Evolutionary conservation across 352 stramenopile genomes (phyloP).

Genomic region (Phytophthora capsici): DNA sequence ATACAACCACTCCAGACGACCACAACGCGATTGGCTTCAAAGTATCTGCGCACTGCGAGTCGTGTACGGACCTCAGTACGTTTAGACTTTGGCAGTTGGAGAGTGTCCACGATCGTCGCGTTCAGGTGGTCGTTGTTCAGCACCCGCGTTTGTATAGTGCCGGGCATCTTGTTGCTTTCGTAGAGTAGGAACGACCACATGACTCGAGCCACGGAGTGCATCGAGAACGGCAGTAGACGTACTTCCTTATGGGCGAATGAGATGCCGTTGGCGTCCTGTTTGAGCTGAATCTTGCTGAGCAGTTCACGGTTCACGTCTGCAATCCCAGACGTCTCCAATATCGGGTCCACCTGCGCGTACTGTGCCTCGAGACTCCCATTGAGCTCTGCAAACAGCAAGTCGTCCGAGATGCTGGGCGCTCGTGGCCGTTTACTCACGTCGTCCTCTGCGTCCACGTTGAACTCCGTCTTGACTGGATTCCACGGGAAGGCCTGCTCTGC

Average conservation of each 20-base stretch:
- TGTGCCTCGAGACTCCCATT: constrained; percentile 34
- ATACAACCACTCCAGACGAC: constrained; percentile 43
- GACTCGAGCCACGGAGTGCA: constrained; percentile 27
- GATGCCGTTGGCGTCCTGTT: constrained; percentile 27
- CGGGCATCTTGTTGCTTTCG: constrained; percentile 12
- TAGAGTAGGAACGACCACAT: constrained; percentile 32
- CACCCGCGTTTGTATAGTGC: constrained; percentile 16
- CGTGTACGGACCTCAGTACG: constrained; percentile 27
- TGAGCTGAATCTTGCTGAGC: constrained; percentile 24
- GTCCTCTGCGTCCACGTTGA: constrained; percentile 5
- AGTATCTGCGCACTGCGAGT: constrained; percentile 37
- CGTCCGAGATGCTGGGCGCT: constrained; percentile 25
- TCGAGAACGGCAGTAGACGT: constrained; percentile 38
- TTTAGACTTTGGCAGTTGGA: constrained; percentile 37
- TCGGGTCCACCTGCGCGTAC: constrained; percentile 29
- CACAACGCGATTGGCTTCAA: constrained; percentile 26
- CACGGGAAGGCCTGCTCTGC: constrained; percentile 18
- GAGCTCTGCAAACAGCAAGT: constrained; percentile 38
- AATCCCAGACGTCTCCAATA: constrained; percentile 25
- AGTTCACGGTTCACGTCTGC: constrained; percentile 16
- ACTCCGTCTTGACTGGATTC: constrained; percentile 20
- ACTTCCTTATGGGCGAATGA: constrained; percentile 34
- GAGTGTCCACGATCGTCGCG: constrained; percentile 37
- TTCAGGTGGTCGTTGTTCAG: constrained; percentile 41
- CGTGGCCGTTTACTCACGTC: constrained; percentile 13